Conservation (phyloP, 495 filamentous ascomycete genomes). For the Podospora appendiculata region DNA sequence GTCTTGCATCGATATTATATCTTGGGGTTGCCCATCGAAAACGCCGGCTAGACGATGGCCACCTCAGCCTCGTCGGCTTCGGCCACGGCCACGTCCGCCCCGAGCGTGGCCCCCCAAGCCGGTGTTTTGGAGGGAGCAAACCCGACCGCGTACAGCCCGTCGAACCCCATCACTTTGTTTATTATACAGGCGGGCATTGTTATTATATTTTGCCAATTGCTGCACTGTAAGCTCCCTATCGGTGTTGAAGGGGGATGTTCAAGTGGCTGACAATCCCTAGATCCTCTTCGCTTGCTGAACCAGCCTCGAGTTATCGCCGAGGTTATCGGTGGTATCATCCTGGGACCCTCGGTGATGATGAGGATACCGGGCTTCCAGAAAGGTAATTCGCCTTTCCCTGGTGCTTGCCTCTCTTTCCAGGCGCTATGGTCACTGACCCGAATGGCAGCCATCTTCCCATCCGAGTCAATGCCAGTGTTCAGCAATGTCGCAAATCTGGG, state of each 20-base stretch:
- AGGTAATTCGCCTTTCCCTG: slow-evolving; percentile 40
- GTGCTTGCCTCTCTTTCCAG: neutral
- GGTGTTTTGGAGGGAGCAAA: slow-evolving; percentile 49
- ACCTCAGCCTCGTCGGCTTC: neutral
- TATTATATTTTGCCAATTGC: slow-evolving; percentile 77
- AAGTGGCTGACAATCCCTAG: slow-evolving; percentile 1
- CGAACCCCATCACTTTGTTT: slow-evolving; percentile 85
- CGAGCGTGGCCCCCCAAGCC: slow-evolving; percentile 15
- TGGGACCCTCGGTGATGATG: slow-evolving; percentile 83
- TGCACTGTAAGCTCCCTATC: slow-evolving; percentile 36
- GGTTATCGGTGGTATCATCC: slow-evolving; percentile 85
- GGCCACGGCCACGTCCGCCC: neutral
- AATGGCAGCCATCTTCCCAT: slow-evolving; percentile 61
- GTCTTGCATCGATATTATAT: too few species aligned
- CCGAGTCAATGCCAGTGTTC: slow-evolving; percentile 63
- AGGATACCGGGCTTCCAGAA: slow-evolving; percentile 72
- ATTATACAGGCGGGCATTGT: slow-evolving; percentile 90
- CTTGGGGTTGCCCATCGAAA: neutral
- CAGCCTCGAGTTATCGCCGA: slow-evolving; percentile 95
- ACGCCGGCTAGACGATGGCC: neutral
- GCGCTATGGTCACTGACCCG: neutral
- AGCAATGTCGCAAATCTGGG: slow-evolving; percentile 84
- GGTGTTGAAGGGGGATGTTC: neutral
- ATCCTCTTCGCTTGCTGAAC: slow-evolving; percentile 73
- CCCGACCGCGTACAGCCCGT: slow-evolving; percentile 60